These are phyloP conservation scores for Gomphus sp. DNA, from an alignment of 1,284 basidiomycete species.

Conservation along the genomic window DNA sequence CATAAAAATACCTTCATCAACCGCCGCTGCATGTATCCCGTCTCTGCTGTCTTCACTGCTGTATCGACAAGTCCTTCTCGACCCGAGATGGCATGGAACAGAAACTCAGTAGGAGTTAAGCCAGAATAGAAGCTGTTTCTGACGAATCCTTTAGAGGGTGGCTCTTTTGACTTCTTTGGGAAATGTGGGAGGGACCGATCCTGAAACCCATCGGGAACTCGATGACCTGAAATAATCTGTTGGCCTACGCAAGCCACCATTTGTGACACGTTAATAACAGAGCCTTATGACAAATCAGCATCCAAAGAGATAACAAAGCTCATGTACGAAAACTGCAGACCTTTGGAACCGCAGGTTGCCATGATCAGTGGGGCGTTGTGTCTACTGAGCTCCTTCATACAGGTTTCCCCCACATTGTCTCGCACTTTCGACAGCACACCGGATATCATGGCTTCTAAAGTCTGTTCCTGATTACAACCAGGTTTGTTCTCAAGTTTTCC, in stretches of 20 bases:
- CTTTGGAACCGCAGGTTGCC: slow-evolving; percentile 99
- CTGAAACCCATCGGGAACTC: slow-evolving; percentile 99
- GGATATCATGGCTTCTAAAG: slow-evolving; percentile 92
- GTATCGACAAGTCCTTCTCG: slow-evolving; percentile 99
- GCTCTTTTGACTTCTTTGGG: slow-evolving; percentile 94
- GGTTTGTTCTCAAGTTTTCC: slow-evolving; percentile 94
- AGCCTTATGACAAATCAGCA: slow-evolving; percentile 46
- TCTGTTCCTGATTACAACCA: slow-evolving; percentile 95
- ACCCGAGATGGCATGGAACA: slow-evolving; percentile 99
- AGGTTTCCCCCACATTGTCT: slow-evolving; percentile 94
- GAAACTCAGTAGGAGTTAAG: slow-evolving; percentile 91
- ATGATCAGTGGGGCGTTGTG: slow-evolving; percentile 98
- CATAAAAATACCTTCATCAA: slow-evolving; percentile 72
- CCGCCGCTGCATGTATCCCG: slow-evolving; percentile 98
- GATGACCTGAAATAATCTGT: slow-evolving; percentile 96
- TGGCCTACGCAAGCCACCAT: slow-evolving; percentile 99
- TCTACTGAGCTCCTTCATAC: slow-evolving; percentile 94
- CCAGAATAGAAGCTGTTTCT: slow-evolving; percentile 96
- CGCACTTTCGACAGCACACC: slow-evolving; percentile 91
- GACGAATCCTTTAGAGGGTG: slow-evolving; percentile 97
- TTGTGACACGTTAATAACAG: slow-evolving; percentile 98
- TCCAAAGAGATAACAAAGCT: not conserved
- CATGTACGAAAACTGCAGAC: slow-evolving; percentile 27
- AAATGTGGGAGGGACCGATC: slow-evolving; percentile 98
- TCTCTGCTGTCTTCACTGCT: slow-evolving; percentile 99